Evolutionary conservation across 192 early-diverging fungal species (phyloP).

Genomic region (Funneliformis mosseae): DNA sequence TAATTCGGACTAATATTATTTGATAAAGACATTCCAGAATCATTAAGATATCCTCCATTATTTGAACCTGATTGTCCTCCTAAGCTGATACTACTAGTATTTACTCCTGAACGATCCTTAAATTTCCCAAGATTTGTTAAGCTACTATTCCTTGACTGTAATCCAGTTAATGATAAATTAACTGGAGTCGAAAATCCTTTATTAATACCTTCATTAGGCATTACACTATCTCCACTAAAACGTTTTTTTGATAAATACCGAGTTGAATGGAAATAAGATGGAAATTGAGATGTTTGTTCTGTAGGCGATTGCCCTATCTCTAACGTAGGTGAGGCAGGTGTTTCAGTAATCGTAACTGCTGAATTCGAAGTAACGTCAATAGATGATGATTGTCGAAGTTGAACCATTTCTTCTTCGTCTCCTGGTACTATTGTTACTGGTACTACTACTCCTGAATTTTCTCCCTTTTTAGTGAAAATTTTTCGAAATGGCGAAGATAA

Average conservation of each 20-base stretch:
- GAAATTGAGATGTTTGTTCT: conserved; percentile 5
- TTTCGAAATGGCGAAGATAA: conserved; percentile 7
- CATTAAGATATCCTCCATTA: not conserved
- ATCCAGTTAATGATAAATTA: conserved; percentile 13
- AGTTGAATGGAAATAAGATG: not conserved
- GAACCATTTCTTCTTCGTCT: conserved; percentile 7
- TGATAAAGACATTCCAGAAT: not conserved
- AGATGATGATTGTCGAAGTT: not conserved
- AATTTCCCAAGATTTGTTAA: not conserved
- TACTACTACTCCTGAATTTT: not conserved
- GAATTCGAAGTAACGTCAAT: not conserved
- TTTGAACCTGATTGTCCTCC: not conserved
- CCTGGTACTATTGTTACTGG: not conserved
- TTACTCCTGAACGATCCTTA: not conserved
- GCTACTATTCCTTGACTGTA: conserved; percentile 19
- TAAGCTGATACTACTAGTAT: conserved; percentile 2
- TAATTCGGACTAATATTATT: not conserved
- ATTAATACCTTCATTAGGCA: not conserved
- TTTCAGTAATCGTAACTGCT: not conserved
- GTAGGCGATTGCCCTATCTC: not conserved
- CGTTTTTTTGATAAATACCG: not conserved
- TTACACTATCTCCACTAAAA: conserved; percentile 6
- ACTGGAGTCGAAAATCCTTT: conserved; percentile 19
- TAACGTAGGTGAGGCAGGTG: not conserved
- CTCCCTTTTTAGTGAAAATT: conserved; percentile 1